Base-by-base conservation (phyloP, 225 moss, liverwort and hornwort species). In the Straminergon stramineum region DNA sequence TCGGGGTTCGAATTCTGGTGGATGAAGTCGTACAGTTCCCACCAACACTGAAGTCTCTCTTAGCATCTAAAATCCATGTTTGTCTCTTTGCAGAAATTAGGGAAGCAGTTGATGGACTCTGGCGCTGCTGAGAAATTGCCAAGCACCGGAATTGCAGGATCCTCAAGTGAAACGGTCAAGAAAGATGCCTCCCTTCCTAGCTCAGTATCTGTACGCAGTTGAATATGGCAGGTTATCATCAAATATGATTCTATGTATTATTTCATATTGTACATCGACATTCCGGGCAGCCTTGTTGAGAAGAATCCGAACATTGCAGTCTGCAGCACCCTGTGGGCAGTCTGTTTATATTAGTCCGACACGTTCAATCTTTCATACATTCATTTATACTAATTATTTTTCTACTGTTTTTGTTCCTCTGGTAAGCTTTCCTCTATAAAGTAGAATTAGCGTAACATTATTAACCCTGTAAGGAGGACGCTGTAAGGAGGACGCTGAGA, bases 181-280 rank as follows among this genome's bases (percentile, higher is more conserved):
- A 78, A 85, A 20, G 94, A 91, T 62, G 79, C 91, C 66, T 91
- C 94, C 31, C 92, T 91, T 88, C 94, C 88, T 39, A 92, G 87
- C 89, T 94, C 94, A 73, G 90, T 94, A 30, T 90, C 92, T 87
- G 94, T 94, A 22, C 90, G 91, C 82, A 94, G 92, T 87, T 94
- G 92, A 94, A 45, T 48, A 9, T 39, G 48, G 53, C 60, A 43
- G 61, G 67, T 22, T 61, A 34, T 35, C 65, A 58, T 79, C 74
- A 17, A 37, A 62, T 58, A 82, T 39, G 86, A 79, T 78, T 85
- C 28, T 57, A 71, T 77, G 61, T 66, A 85, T 39, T 66, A 56
- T 78, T 85, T 85, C 65, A 78, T 20, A 79, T 80, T 83, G 83
- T 61, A 77, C 82, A 84, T 78, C 65, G 77, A 57, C 84, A 84